A percentile compares a stretch with the other conserved stretches of the same genome.
These are phyloP conservation scores for Ciborinia camelliae DNA, from an alignment of 2,329 filamentous ascomycete species.

Conservation along the genomic window DNA sequence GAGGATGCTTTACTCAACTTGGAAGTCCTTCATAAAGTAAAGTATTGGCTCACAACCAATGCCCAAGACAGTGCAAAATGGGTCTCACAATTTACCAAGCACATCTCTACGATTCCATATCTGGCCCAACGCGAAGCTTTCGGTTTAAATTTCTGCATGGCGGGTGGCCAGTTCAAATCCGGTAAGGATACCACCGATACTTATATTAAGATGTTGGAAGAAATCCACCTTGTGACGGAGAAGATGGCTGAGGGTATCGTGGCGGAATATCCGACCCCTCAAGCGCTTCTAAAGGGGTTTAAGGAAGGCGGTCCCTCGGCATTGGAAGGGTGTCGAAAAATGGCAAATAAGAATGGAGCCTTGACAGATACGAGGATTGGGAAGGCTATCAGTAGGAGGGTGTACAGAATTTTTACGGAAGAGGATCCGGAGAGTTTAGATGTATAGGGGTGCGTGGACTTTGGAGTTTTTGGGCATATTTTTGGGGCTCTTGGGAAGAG, in stretches of 20 bases:
- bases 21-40: slow-evolving; percentile 62
- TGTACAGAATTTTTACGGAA: slow-evolving; percentile 59
- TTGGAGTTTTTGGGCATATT: neutral
- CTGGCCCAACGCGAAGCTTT: slow-evolving; percentile 48
- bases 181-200: slow-evolving; percentile 65
- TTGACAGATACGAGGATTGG: slow-evolving; percentile 54
- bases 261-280: slow-evolving; percentile 56
- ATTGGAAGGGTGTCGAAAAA: slow-evolving; percentile 59
- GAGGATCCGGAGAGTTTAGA: slow-evolving; percentile 42
- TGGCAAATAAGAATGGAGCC: slow-evolving; percentile 55
- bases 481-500: neutral
- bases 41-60: slow-evolving; percentile 66
- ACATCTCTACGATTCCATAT: slow-evolving; percentile 75
- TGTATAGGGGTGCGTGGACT: slow-evolving; percentile 19
- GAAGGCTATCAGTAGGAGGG: slow-evolving; percentile 54
- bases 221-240: slow-evolving; percentile 68
- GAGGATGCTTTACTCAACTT: slow-evolving; percentile 69
- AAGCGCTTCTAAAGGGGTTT: slow-evolving; percentile 57
- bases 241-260: slow-evolving; percentile 69
- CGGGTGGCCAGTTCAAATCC: slow-evolving; percentile 68
- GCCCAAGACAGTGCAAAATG: slow-evolving; percentile 66
- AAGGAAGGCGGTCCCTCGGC: slow-evolving; percentile 54
- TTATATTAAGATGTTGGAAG: slow-evolving; percentile 72
- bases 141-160: slow-evolving; percentile 72
- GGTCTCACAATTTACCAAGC: slow-evolving; percentile 71